Evolutionary conservation across 2,329 filamentous ascomycete genomes (phyloP).

Genomic region (Sporothrix curviconia): DNA sequence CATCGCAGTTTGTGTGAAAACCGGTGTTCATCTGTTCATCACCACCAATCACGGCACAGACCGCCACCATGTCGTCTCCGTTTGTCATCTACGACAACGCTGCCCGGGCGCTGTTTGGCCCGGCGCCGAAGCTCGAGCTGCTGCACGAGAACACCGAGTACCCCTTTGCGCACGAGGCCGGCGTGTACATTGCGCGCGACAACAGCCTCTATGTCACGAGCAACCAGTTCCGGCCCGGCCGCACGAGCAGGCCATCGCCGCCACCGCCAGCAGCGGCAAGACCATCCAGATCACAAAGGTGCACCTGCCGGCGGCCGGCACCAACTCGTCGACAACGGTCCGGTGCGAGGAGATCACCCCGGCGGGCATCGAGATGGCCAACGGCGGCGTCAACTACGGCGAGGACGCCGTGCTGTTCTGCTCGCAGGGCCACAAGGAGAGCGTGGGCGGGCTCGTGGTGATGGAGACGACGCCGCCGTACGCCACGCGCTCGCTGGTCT

Average conservation of each 20-base stretch:
- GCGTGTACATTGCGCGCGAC: constrained; percentile 12
- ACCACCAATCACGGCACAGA: background rate
- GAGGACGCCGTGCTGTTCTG: constrained; percentile 28
- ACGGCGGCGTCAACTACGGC: constrained; percentile 31
- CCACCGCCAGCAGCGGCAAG: background rate
- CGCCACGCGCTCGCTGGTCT: constrained; percentile 30
- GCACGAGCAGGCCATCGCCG: background rate
- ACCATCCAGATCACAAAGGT: constrained; percentile 9
- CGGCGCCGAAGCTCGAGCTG: constrained; percentile 22
- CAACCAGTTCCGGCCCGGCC: constrained; percentile 7
- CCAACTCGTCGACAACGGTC: background rate
- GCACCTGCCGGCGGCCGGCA: background rate
- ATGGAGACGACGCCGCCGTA: constrained; percentile 29
- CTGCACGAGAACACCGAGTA: constrained; percentile 25
- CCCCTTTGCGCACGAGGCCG: constrained; percentile 17
- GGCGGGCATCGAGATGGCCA: constrained; percentile 10
- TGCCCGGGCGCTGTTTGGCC: constrained; percentile 2
- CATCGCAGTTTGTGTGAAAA: background rate
- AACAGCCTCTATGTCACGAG: constrained; percentile 15
- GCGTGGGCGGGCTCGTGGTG: constrained; percentile 31
- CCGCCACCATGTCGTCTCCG: background rate
- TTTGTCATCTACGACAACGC: constrained; percentile 11
- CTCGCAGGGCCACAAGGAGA: constrained; percentile 20
- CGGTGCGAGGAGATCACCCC: constrained; percentile 7
- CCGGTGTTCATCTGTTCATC: background rate